Base-by-base conservation (phyloP, 2,329 filamentous ascomycete genomes). In the Claviceps lovelessii region DNA sequence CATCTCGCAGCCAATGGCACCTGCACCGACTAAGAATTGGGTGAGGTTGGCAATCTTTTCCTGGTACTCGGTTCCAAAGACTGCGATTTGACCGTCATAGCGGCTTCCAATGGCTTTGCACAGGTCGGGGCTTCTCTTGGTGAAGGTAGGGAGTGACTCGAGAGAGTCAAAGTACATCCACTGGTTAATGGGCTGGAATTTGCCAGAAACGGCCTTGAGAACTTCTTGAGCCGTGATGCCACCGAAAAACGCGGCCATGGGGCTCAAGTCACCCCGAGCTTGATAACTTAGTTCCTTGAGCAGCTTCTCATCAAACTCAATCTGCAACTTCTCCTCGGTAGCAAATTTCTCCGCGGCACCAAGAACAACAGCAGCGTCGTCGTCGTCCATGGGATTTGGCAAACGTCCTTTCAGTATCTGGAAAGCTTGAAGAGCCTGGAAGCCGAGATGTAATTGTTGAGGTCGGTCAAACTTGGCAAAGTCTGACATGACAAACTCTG, bases 1-100 rank as follows among this genome's bases (percentile, higher is more conserved):
- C 86, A 97, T 98, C 68, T 98, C 93, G 66, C 93, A 98, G 49
- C 93, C 93, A 68, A 98, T 98, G 59, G 94, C 93, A 63, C 93
- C 93, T 49, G 93, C 89, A 61, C 93, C 93, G 56, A 98, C 93
- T 54, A 98, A 77, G 75, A 98, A 98, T 64, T 97, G 83, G 65
- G 85, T 93, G 58, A 93, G 72, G 64, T 96, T 95, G 57, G 85
- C 81, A 61, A 98, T 80, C 76, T 95, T 96, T 52, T 95, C 86
- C 70, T 98, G 93, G 70, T 85, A 98, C 59, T 95, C 88, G 63
- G 81, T 85, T 58, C 93, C 93, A 61, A 98, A 95, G 1, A 98
- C 93, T 2, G 89, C 91, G 65, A 98, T 95, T 67, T 98, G 93
- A 3, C 93, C 93, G 69, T 98, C 93, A 66, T 98, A 98, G 56